Conservation (phyloP, 306 rosid genomes). For the Trifolium pratense region DNA sequence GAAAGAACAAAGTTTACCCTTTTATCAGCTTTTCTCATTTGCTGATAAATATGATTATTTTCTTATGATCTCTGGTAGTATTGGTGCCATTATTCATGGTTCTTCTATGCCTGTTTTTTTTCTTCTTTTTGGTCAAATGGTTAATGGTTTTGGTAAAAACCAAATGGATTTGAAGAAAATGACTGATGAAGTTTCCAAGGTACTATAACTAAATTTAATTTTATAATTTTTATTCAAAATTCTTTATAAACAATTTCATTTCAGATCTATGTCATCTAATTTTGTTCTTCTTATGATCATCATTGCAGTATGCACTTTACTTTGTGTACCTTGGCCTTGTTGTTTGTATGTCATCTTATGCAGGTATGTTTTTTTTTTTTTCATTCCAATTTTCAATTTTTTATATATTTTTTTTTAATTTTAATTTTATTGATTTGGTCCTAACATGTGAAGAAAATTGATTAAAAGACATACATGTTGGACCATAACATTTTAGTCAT, state of each 20-base stretch:
- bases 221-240: not conserved
- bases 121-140: constrained; percentile 94
- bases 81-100: constrained; percentile 94
- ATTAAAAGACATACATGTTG: constrained; percentile 30
- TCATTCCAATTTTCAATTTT: not conserved
- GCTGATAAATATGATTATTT: constrained; percentile 83
- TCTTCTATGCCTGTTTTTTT: constrained; percentile 98
- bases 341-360: constrained; percentile 91
- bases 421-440: constrained; percentile 13
- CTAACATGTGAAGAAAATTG: constrained; percentile 37
- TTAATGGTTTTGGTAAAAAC: constrained; percentile 94
- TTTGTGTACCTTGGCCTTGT: constrained; percentile 92
- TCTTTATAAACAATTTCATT: not conserved
- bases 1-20: constrained; percentile 92
- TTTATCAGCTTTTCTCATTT: constrained; percentile 81
- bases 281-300: not conserved
- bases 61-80: constrained; percentile 80
- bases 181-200: constrained; percentile 96
- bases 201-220: constrained; percentile 5
- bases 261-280: constrained; percentile 65
- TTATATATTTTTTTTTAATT: not conserved
- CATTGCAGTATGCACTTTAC: constrained; percentile 88
- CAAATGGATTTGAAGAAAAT: constrained; percentile 80
- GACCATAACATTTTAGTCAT: constrained; percentile 42
- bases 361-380: constrained; percentile 58